Percentiles rank a stretch among this genome's conserved stretches.
These are phyloP conservation scores for Solanum rostratum DNA, from an alignment of 257 asterid genomes.

Conservation along the genomic window DNA sequence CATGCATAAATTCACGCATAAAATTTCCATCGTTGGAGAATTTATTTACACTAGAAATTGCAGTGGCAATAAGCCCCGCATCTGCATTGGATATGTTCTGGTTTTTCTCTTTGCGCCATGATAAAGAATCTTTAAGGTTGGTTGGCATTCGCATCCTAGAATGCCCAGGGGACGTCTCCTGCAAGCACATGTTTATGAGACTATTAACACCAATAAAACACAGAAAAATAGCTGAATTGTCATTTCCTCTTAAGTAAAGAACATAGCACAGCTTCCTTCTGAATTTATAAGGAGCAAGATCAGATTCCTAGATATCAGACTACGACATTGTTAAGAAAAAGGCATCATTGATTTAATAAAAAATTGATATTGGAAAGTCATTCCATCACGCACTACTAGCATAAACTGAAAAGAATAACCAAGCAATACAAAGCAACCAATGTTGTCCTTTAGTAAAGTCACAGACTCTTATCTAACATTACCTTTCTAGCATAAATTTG, in stretches of 20 bases:
- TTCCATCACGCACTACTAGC: background rate
- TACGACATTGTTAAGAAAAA: background rate
- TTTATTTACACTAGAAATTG: slow-evolving; percentile 59
- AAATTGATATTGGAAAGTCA: background rate
- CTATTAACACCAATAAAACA: background rate
- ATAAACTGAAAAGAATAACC: background rate
- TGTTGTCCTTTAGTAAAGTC: background rate
- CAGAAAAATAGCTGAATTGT: background rate
- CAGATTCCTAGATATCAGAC: background rate
- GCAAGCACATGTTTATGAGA: slow-evolving; percentile 13
- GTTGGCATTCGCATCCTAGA: slow-evolving; percentile 84
- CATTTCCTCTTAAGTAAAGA: background rate
- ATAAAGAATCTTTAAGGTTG: slow-evolving; percentile 54
- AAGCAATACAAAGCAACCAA: background rate
- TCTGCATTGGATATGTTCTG: slow-evolving; percentile 48
- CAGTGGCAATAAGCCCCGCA: slow-evolving; percentile 57
- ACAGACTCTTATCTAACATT: background rate
- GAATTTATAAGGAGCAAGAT: background rate
- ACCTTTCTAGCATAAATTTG: slow-evolving; percentile 36
- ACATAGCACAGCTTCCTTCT: background rate
- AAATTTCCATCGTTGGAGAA: slow-evolving; percentile 74
- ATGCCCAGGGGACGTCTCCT: slow-evolving; percentile 27
- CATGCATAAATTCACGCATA: slow-evolving; percentile 32
- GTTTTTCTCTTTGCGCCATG: slow-evolving; percentile 64
- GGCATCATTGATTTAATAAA: background rate